These are phyloP conservation scores for Ceratopteris richardii DNA, from an alignment of 75 land plant species.

Conservation along the genomic window DNA sequence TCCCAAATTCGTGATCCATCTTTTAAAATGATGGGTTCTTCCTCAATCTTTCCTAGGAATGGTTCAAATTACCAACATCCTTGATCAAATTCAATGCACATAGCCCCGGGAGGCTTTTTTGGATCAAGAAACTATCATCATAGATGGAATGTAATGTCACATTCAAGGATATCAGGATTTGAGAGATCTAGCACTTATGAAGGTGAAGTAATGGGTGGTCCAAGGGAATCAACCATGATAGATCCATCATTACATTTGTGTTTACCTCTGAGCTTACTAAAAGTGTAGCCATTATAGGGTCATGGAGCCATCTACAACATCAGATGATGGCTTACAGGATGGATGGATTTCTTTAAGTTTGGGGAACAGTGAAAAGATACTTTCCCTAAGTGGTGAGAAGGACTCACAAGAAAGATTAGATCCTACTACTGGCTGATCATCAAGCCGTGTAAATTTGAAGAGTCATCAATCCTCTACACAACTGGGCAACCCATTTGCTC, in stretches of 20 bases:
- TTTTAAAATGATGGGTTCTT: background rate
- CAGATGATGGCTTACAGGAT: background rate
- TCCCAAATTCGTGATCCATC: background rate
- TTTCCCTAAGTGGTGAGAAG: background rate
- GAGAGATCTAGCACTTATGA: background rate
- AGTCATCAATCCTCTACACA: background rate
- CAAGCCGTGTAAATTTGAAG: background rate
- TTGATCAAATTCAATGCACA: background rate
- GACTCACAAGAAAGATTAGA: background rate
- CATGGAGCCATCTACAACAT: background rate
- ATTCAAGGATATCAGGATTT: background rate
- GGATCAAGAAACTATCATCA: background rate
- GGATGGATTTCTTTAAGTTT: constrained; percentile 3
- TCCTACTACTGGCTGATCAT: background rate
- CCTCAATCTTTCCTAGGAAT: background rate
- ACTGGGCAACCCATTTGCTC: background rate
- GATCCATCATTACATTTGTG: constrained; percentile 4
- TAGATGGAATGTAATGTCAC: background rate
- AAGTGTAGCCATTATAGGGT: background rate
- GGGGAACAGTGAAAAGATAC: background rate
- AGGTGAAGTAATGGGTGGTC: background rate
- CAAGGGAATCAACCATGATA: background rate
- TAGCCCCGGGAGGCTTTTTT: background rate
- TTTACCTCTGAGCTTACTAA: background rate
- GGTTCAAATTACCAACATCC: background rate